phyloP scores from a whole-genome alignment of 805 yeast species.

The Sungouiozyma ichnusensis region DNA sequence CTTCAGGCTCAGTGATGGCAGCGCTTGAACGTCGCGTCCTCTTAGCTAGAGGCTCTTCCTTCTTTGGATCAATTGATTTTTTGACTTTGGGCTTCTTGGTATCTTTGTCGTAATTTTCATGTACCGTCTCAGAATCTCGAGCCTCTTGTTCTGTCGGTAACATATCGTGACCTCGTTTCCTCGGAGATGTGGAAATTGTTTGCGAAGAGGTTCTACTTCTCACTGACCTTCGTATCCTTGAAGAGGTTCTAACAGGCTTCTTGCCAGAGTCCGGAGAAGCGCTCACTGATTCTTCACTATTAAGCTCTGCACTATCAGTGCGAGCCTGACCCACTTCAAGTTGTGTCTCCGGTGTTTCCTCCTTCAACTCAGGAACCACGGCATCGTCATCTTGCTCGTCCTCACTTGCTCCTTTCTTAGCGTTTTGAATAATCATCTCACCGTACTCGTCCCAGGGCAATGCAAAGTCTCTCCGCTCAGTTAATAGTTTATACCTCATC shows the following conservation, averaged over 20 bases:
- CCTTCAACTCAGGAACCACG: constrained; percentile 1
- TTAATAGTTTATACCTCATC: constrained; percentile 1
- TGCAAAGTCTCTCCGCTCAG: constrained; percentile 24
- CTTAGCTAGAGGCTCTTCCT: constrained; percentile 15
- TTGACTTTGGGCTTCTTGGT: constrained; percentile 3
- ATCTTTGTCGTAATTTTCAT: constrained; percentile 1
- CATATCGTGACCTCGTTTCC: not conserved
- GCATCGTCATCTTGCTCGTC: constrained; percentile 3
- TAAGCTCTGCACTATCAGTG: constrained; percentile 2
- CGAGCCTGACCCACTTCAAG: constrained; percentile 2
- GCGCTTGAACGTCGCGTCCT: constrained; percentile 16
- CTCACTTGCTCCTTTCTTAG: constrained; percentile 12
- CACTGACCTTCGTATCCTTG: not conserved
- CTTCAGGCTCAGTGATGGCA: constrained; percentile 4
- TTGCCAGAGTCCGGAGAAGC: not conserved
- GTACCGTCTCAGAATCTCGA: constrained; percentile 1
- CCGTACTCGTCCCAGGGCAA: constrained; percentile 39
- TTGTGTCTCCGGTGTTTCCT: constrained; percentile 1
- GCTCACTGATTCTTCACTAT: not conserved
- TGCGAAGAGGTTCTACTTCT: not conserved
- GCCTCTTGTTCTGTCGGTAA: no score
- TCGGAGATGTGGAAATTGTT: no score
- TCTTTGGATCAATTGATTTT: constrained; percentile 6
- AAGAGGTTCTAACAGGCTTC: not conserved
- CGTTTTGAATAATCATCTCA: constrained; percentile 32